A percentile compares a stretch with the other conserved stretches of the same genome.
Evolutionary conservation across 2,329 filamentous ascomycete genomes (phyloP).

Genomic region (Colletotrichum tropicale): DNA sequence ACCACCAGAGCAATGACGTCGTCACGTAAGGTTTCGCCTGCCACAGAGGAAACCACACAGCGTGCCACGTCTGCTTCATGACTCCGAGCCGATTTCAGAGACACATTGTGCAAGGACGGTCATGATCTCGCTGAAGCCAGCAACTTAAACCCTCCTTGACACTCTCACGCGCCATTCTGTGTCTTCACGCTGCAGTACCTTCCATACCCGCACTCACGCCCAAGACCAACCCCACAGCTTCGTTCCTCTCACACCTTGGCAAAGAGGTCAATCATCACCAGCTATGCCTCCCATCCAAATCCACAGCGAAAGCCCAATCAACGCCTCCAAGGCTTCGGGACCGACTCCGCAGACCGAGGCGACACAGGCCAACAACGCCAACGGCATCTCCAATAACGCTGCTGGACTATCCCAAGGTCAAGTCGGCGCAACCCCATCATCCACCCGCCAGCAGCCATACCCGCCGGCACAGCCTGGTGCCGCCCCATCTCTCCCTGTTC

Average conservation of each 20-base stretch:
- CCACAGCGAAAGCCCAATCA: slow-evolving; percentile 64
- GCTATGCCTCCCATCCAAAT: slow-evolving; percentile 65
- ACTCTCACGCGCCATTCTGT: not conserved
- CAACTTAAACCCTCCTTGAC: not conserved
- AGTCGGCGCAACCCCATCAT: slow-evolving; percentile 21
- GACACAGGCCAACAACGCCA: not conserved
- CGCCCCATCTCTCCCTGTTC: slow-evolving; percentile 44
- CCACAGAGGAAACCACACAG: slow-evolving; percentile 13
- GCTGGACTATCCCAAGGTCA: slow-evolving; percentile 24
- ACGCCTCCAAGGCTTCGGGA: slow-evolving; percentile 56
- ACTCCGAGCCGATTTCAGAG: slow-evolving; percentile 11
- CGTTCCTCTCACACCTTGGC: not conserved
- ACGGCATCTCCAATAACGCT: not conserved
- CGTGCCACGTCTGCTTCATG: slow-evolving; percentile 21
- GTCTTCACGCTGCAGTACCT: not conserved
- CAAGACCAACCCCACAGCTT: not conserved
- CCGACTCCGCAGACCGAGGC: slow-evolving; percentile 48
- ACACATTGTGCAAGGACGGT: not conserved
- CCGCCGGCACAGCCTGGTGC: slow-evolving; percentile 54
- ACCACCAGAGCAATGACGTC: slow-evolving; percentile 17
- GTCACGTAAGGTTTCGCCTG: slow-evolving; percentile 19
- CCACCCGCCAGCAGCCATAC: slow-evolving; percentile 31
- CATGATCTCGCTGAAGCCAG: not conserved
- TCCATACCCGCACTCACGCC: not conserved
- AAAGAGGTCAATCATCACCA: not conserved